These are phyloP conservation scores for Blastobotrys mokoenaii DNA, from an alignment of 805 yeast species.

Conservation along the genomic window DNA sequence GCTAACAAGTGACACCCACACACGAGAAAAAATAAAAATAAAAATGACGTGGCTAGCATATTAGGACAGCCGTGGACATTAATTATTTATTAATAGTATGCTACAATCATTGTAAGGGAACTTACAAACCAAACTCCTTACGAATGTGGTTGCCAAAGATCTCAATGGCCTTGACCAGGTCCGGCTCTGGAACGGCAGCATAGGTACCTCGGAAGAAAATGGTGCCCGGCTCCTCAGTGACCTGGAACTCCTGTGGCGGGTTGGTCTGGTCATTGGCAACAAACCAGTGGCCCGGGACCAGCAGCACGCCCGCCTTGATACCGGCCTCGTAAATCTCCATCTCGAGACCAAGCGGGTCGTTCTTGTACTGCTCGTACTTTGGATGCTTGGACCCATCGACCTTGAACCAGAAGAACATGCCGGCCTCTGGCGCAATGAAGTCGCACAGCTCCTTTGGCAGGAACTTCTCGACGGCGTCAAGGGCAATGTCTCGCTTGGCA, in stretches of 20 bases:
- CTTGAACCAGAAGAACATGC: conserved; percentile 45
- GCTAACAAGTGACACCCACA: conserved; percentile 25
- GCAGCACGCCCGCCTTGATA: conserved; percentile 27
- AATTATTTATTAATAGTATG: not conserved
- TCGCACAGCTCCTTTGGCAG: conserved; percentile 37
- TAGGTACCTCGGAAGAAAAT: conserved; percentile 37
- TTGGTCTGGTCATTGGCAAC: conserved; percentile 21
- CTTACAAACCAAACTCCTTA: conserved; percentile 15
- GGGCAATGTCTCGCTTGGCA: conserved; percentile 76
- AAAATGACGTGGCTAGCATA: too few species aligned
- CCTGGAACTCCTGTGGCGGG: conserved; percentile 28
- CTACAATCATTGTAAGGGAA: not conserved
- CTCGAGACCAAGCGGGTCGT: conserved; percentile 27
- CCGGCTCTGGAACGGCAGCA: conserved; percentile 32
- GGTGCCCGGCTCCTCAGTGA: conserved; percentile 22
- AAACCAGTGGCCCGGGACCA: conserved; percentile 38
- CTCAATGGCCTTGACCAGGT: conserved; percentile 27
- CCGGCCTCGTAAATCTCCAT: conserved; percentile 26
- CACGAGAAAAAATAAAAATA: too few species aligned
- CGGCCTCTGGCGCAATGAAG: conserved; percentile 40
- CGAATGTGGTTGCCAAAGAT: conserved; percentile 28
- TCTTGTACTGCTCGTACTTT: conserved; percentile 27
- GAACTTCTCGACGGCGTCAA: conserved; percentile 59
- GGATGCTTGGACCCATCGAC: conserved; percentile 47
- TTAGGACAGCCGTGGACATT: too few species aligned